These are phyloP conservation scores for Cryptococcus sp. DNA, from an alignment of 1,284 basidiomycete genomes.

Conservation along the genomic window DNA sequence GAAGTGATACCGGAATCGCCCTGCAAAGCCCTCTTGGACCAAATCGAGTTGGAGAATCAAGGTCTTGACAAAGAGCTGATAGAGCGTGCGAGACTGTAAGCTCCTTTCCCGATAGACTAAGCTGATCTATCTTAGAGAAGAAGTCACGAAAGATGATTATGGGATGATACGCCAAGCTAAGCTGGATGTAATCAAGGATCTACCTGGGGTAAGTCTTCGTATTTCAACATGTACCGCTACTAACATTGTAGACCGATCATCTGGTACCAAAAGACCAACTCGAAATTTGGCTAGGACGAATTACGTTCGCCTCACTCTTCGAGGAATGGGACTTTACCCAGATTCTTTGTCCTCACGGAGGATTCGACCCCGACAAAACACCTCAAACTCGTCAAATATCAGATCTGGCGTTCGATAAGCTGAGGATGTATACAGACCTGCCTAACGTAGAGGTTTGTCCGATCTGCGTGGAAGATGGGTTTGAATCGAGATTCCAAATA, in stretches of 20 bases:
- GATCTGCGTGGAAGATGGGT: conserved; percentile 21
- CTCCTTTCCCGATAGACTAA: not conserved
- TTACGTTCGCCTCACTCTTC: conserved; percentile 11
- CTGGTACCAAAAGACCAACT: conserved; percentile 27
- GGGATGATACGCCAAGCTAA: conserved; percentile 18
- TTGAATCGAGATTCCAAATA: not conserved
- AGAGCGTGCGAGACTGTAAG: conserved; percentile 12
- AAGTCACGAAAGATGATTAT: conserved; percentile 14
- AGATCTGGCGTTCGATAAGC: conserved; percentile 13
- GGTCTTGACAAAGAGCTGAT: conserved; percentile 8
- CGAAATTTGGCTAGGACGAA: conserved; percentile 20
- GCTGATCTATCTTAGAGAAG: conserved; percentile 9
- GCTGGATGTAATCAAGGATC: conserved; percentile 13
- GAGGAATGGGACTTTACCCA: conserved; percentile 15
- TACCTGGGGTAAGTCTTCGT: conserved; percentile 23
- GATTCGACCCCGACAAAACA: conserved; percentile 20
- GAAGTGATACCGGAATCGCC: conserved; percentile 41
- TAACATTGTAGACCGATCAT: conserved; percentile 23
- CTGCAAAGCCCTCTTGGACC: conserved; percentile 54
- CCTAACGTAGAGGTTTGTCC: conserved; percentile 24
- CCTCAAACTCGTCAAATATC: conserved; percentile 20
- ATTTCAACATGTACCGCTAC: not conserved
- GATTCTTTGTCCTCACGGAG: conserved; percentile 24
- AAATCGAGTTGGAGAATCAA: conserved; percentile 57
- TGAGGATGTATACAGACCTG: conserved; percentile 7